phyloP scores from a whole-genome alignment of 2,329 filamentous ascomycete species.

The Talaromyces sp. region DNA sequence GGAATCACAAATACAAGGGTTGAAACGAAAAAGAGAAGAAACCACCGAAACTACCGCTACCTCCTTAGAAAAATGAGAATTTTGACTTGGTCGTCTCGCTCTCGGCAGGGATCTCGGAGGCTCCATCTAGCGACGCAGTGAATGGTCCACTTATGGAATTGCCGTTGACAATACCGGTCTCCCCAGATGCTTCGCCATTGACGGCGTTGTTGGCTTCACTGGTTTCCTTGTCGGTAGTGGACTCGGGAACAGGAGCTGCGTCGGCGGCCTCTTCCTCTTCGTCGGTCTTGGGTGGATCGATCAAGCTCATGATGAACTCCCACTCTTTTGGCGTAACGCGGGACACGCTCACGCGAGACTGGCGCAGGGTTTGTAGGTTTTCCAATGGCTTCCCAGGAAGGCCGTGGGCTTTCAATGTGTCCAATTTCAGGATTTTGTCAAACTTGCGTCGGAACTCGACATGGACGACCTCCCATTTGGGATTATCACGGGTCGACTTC shows the following conservation, averaged over 20 bases:
- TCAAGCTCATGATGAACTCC: constrained; percentile 44
- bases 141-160: neutral
- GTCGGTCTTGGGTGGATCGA: constrained; percentile 14
- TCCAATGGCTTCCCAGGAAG: constrained; percentile 55
- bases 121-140: neutral
- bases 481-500: constrained; percentile 63
- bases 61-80: constrained; percentile 1
- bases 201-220: neutral
- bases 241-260: constrained; percentile 11
- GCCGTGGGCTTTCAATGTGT: constrained; percentile 64
- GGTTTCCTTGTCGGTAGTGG: constrained; percentile 2
- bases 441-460: constrained; percentile 87
- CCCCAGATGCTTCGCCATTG: neutral
- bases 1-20: neutral
- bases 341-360: constrained; percentile 74
- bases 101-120: neutral
- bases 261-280: constrained; percentile 13
- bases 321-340: constrained; percentile 44
- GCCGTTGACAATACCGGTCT: neutral
- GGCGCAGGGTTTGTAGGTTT: constrained; percentile 77
- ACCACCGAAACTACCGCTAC: constrained; percentile 1
- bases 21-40: neutral
- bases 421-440: constrained; percentile 62
- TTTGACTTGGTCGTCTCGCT: neutral
- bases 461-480: constrained; percentile 84